Percentiles rank a stretch among this genome's conserved stretches.
These are phyloP conservation scores for Russula sp. DNA, from an alignment of 768 basidiomycete species.

Conservation along the genomic window DNA sequence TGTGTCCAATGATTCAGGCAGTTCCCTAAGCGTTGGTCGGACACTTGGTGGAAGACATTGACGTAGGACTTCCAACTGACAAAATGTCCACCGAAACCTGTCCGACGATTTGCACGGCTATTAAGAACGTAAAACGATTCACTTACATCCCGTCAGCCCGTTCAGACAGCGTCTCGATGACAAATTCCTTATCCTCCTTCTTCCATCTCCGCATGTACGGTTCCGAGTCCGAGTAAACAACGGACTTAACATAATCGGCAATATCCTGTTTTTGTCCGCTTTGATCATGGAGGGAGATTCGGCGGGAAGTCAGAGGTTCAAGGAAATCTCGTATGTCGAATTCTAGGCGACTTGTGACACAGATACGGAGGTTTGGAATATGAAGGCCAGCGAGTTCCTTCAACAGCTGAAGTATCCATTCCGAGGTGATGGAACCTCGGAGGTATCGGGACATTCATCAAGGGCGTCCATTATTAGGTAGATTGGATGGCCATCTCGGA, in stretches of 20 bases:
- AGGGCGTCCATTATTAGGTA: too few relatives aligned
- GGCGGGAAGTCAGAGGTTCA: neutral
- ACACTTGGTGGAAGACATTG: neutral
- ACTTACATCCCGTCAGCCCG: neutral
- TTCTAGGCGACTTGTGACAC: slow-evolving; percentile 6
- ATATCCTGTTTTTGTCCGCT: slow-evolving; percentile 5
- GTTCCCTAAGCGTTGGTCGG: neutral
- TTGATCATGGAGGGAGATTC: neutral
- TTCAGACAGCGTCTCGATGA: neutral
- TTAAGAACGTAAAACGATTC: accelerated
- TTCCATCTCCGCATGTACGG: neutral
- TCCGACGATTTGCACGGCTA: neutral
- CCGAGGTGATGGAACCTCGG: neutral
- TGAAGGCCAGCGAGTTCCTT: neutral
- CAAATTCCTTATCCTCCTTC: neutral
- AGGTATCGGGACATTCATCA: too few relatives aligned
- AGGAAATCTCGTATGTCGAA: slow-evolving; percentile 3
- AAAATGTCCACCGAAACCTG: slow-evolving; percentile 1
- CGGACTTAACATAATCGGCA: neutral
- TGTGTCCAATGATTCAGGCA: neutral
- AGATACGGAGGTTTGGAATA: neutral
- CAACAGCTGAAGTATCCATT: neutral
- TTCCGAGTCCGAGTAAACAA: neutral
- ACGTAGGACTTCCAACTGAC: neutral
- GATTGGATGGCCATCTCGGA: too few relatives aligned